These are phyloP conservation scores for Sporobolomyces roseus DNA, from an alignment of 768 basidiomycete genomes.

Conservation along the genomic window DNA sequence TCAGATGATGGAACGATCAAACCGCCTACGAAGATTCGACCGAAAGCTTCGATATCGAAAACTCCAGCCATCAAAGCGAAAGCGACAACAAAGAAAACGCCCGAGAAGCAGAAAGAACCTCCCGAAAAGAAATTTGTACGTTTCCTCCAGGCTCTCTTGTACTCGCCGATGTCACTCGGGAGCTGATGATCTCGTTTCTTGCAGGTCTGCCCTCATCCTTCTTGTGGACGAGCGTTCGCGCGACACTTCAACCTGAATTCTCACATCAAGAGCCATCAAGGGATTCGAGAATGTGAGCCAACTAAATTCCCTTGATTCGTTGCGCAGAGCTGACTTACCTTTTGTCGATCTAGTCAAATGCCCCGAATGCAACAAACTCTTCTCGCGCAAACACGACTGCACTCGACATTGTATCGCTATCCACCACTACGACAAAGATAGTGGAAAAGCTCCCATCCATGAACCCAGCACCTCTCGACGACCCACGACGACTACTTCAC, in stretches of 20 bases:
- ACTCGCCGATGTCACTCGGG: background rate
- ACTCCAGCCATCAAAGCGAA: background rate
- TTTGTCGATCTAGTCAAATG: constrained; percentile 27
- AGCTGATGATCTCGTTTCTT: background rate
- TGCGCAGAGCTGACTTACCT: background rate
- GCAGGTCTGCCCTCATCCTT: constrained; percentile 32
- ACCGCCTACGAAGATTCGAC: background rate
- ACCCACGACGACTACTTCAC: background rate
- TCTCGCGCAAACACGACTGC: constrained; percentile 40
- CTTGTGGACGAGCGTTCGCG: constrained; percentile 36
- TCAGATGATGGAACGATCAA: constrained; percentile 14
- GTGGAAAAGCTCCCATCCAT: constrained; percentile 2
- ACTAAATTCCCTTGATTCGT: background rate
- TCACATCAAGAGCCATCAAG: constrained; percentile 40
- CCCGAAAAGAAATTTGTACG: constrained; percentile 17
- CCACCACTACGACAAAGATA: constrained; percentile 21
- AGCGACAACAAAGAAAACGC: background rate
- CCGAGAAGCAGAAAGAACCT: constrained; percentile 1
- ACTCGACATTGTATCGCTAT: constrained; percentile 35
- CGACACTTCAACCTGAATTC: constrained; percentile 39
- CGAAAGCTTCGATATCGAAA: background rate
- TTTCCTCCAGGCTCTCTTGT: background rate
- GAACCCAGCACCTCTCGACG: background rate
- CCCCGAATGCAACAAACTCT: constrained; percentile 39
- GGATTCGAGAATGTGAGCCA: constrained; percentile 37